Percentiles rank a stretch among this genome's conserved stretches.
Evolutionary conservation across 2,329 filamentous ascomycete species (phyloP).

Genomic region (Botrytis tulipae): DNA sequence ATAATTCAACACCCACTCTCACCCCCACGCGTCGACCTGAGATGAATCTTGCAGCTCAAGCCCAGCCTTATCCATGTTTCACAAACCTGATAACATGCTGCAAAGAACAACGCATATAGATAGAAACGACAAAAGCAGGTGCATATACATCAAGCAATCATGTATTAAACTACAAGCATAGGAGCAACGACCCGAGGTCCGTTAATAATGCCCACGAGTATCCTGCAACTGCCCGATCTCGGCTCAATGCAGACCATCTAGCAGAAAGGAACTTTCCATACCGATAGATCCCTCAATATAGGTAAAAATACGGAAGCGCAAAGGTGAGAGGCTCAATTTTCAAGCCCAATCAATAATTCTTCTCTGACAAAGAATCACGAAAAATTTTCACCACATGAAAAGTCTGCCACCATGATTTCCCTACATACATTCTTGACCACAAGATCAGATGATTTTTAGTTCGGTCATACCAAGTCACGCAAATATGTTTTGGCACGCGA

Average conservation of each 20-base stretch:
- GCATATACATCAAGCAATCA: not conserved
- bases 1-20: not conserved
- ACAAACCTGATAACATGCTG: not conserved
- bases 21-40: not conserved
- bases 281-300: not conserved
- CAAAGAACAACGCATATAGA: not conserved
- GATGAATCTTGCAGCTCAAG: not conserved
- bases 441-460: not conserved
- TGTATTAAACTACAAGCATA: not conserved
- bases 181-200: not conserved
- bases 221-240: not conserved
- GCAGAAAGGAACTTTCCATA: not conserved
- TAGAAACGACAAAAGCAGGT: not conserved
- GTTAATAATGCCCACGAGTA: not conserved
- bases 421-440: not conserved
- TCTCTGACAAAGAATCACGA: not conserved
- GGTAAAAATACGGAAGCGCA: not conserved
- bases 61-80: not conserved
- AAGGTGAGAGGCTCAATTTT: not conserved
- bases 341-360: not conserved
- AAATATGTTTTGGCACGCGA: not conserved
- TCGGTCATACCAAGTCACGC: not conserved
- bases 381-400: not conserved
- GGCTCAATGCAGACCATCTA: not conserved
- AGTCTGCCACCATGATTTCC: not conserved